Evolutionary conservation across 2,329 filamentous ascomycete species (phyloP), one percentile per base, ranked within the genome.

Genomic region (Pseudogymnoascus sp.): DNA sequence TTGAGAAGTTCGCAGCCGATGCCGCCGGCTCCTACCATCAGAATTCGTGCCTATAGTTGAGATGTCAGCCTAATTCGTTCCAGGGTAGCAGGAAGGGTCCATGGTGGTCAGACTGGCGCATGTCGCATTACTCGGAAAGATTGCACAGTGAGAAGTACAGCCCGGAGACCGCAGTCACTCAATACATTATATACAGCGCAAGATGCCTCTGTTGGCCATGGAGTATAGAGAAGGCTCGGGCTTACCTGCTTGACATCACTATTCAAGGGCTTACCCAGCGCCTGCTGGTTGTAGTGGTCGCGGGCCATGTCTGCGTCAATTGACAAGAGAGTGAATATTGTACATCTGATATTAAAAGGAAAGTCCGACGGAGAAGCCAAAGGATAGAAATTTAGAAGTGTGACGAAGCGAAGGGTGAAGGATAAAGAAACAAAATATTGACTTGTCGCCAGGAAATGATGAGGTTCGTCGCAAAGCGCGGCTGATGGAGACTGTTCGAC

Each of bases 1-100:
- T 99, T 99, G 67, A 99, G 85, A 6, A 99, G 83, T 78, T 99
- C 94, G 78, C 94, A 99, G 69, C 94, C 94, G 72, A 99, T 99
- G 66, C 94, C 94, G 65, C 94, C 94, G 62, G 94, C 94, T 70
- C 94, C 94, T 63, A 99, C 93, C 81, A 99, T 91, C 63, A 99
- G 82, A 61, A 97, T 88, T 66, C 88, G 89, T 65, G 91, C 84
- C 92, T 96, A 76, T 64, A 64, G 66, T 63, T 62, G 59, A 64
- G 42, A 42, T 55, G 71, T 80, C 70, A 79, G 77, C 71, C 22
- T 38, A 30, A 12, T 25, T 28, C 45, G 55, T 59, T 45, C 60
- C 35, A 39, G 64, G 9, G 28, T 30, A 30, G n/a, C n/a, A 19
- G 5, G 49, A 55, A 55, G n/a, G 28, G 28, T 33, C 16, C 49